Evolutionary conservation across 2,329 filamentous ascomycete genomes (phyloP), one percentile per base, ranked within the genome.

Genomic region (Ophiocordyceps robertsii): DNA sequence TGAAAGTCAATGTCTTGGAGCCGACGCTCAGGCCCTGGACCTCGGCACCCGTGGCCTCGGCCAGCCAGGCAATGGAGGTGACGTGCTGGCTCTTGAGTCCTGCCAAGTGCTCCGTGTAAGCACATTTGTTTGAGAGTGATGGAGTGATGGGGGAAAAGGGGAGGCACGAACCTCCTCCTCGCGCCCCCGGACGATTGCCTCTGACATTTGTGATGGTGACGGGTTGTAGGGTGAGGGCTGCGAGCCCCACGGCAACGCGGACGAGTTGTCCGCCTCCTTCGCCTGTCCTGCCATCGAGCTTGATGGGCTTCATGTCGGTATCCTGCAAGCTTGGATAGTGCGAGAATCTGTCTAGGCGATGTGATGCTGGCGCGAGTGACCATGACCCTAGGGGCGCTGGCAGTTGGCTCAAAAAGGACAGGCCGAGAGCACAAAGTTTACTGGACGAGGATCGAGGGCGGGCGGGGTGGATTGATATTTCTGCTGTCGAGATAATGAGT

Each of bases 261-360:
- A 80, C 68, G 0, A 81, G 57, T 49, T 82, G 77, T 3, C 77
- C 77, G 4, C 76, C 77, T 5, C 77, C 77, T 52, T 80, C 76
- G 1, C 76, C 75, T 0, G 67, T 73, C 12, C 66, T 59, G 14
- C 76, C 77, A 49, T 79, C 74, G 2, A 80, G 55, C 41, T 66
- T 60, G 21, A 77, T 64, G 8, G 54, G 46, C 36, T 61, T 64
- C 51, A 56, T 35, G 11, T 14, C 12, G n/a, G 7, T 13, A 19
- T 19, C 4, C 19, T 19, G 19, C 19, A 19, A 19, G 19, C 19
- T 19, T 19, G 19, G 19, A 19, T 19, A 19, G 19, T 19, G 19
- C 19, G 19, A 19, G 19, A 19, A 4, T 19, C 19, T 4, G 19
- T 19, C 19, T 4, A 19, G 19, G 19, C 4, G n/a, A n/a, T 19